These are phyloP conservation scores for Serendipita sp. DNA, from an alignment of 768 basidiomycete genomes.

Conservation along the genomic window DNA sequence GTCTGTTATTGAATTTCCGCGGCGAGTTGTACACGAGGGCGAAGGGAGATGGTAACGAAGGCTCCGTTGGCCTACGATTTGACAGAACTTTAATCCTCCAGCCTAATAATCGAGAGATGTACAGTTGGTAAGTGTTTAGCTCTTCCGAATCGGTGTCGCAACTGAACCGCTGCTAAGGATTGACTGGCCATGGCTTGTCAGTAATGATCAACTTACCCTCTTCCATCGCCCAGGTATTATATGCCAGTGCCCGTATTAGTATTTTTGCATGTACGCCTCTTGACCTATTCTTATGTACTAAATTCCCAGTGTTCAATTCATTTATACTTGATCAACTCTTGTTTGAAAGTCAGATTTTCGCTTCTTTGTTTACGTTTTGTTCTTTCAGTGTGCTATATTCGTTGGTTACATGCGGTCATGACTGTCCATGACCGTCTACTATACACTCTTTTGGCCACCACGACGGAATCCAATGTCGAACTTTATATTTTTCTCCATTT, in stretches of 20 bases:
- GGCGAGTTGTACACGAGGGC: background rate
- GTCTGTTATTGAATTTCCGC: background rate
- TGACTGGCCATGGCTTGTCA: background rate
- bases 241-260: background rate
- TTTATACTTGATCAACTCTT: background rate
- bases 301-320: background rate
- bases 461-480: background rate
- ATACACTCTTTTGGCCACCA: constrained; percentile 3
- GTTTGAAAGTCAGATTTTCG: background rate
- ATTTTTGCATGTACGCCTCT: background rate
- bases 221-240: background rate
- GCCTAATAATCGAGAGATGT: background rate
- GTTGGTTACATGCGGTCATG: background rate
- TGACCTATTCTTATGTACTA: background rate
- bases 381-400: too few species aligned
- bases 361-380: too few species aligned
- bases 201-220: constrained; percentile 4
- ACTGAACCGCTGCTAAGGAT: background rate
- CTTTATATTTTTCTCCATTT: background rate
- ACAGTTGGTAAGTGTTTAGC: background rate
- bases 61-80: background rate
- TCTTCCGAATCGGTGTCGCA: background rate
- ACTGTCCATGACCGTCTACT: background rate
- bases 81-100: background rate
- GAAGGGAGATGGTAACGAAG: background rate